phyloP scores from a whole-genome alignment of 768 basidiomycete genomes.

The Lactarius evosmus region DNA sequence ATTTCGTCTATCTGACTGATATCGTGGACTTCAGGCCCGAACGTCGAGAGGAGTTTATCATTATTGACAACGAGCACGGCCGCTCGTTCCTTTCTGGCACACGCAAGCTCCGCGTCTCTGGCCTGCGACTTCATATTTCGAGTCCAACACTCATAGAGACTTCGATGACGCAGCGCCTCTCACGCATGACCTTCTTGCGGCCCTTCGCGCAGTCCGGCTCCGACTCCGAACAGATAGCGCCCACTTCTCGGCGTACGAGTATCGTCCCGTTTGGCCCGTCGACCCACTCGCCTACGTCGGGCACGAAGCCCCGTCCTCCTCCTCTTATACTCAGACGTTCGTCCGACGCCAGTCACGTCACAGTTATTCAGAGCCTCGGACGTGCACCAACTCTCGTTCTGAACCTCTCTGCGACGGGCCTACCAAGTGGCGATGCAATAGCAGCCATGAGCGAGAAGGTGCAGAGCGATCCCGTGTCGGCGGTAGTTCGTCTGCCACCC shows the following conservation, averaged over 20 bases:
- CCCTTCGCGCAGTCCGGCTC: background rate
- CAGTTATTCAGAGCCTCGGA: constrained; percentile 3
- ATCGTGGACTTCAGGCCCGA: constrained; percentile 17
- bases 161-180: constrained; percentile 19
- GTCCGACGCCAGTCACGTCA: constrained; percentile 8
- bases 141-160: constrained; percentile 17
- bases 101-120: constrained; percentile 19
- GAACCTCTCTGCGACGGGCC: constrained; percentile 9
- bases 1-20: background rate
- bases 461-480: background rate
- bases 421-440: constrained; percentile 12
- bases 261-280: background rate
- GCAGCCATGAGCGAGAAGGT: background rate
- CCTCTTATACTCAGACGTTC: background rate
- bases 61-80: constrained; percentile 17
- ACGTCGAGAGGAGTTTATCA: constrained; percentile 23
- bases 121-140: constrained; percentile 14
- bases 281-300: no score
- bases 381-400: constrained; percentile 26
- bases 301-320: background rate
- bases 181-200: constrained; percentile 8
- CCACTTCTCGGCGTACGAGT: background rate
- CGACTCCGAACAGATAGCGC: background rate
- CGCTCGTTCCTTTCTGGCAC: constrained; percentile 13
- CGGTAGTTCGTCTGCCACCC: background rate